phyloP scores from a whole-genome alignment of 345 rosid genomes.

The Microcos paniculata region DNA sequence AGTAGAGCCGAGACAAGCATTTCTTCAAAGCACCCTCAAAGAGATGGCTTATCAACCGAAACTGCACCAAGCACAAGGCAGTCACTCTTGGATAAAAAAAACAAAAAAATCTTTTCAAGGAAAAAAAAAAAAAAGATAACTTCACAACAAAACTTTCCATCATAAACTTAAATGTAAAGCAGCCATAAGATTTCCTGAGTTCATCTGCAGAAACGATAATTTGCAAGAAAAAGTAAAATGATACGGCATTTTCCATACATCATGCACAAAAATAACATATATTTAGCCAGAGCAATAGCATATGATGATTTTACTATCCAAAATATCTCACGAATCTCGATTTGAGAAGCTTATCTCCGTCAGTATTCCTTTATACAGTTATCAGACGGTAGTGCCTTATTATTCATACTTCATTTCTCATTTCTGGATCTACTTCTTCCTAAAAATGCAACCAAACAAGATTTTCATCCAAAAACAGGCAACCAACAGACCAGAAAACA shows the following conservation, averaged over 20 bases:
- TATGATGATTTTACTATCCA: too few species aligned
- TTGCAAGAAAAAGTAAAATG: background rate
- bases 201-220: background rate
- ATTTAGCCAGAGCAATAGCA: too few species aligned
- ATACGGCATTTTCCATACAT: background rate
- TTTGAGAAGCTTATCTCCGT: background rate
- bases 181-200: background rate
- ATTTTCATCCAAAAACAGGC: background rate
- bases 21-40: slow-evolving; percentile 24
- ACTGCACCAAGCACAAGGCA: slow-evolving; percentile 20
- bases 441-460: background rate
- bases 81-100: background rate
- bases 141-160: background rate
- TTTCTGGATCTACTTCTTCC: background rate
- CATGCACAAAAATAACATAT: background rate
- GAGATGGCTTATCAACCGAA: slow-evolving; percentile 2
- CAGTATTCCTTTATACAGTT: background rate
- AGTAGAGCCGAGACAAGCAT: slow-evolving; percentile 94
- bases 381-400: background rate
- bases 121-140: background rate
- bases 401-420: background rate
- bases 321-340: background rate
- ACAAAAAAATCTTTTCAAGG: background rate
- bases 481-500: background rate
- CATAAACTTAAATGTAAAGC: background rate